Percentiles rank a stretch among this genome's conserved stretches.
These are phyloP conservation scores for Daldinia decipiens DNA, from an alignment of 495 filamentous ascomycete genomes.

Conservation along the genomic window DNA sequence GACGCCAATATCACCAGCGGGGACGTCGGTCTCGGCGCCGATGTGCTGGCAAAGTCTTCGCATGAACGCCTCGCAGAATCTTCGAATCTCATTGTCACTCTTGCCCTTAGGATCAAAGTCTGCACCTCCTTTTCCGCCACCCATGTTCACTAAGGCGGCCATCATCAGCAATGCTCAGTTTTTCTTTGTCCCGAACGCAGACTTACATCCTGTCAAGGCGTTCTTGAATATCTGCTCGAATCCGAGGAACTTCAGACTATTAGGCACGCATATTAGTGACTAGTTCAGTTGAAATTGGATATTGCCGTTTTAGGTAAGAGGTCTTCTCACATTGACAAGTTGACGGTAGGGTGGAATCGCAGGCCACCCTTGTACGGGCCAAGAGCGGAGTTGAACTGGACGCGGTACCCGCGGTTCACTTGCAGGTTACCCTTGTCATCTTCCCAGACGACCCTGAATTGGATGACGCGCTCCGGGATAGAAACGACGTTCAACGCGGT, in stretches of 20 bases:
- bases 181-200: neutral
- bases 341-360: slow-evolving; percentile 94
- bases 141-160: slow-evolving; percentile 80
- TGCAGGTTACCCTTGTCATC: slow-evolving; percentile 88
- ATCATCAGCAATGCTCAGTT: slow-evolving; percentile 41
- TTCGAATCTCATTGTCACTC: slow-evolving; percentile 95
- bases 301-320: neutral
- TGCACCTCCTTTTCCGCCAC: slow-evolving; percentile 96
- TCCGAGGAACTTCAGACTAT: slow-evolving; percentile 89
- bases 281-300: neutral
- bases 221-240: slow-evolving; percentile 99
- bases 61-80: slow-evolving; percentile 98
- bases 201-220: slow-evolving; percentile 93
- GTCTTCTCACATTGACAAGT: slow-evolving; percentile 77
- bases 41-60: slow-evolving; percentile 93
- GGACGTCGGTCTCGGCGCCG: slow-evolving; percentile 94
- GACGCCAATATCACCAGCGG: slow-evolving; percentile 95
- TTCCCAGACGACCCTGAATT: slow-evolving; percentile 98
- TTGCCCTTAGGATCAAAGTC: slow-evolving; percentile 99
- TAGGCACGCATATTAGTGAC: slow-evolving; percentile 34
- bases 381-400: slow-evolving; percentile 98
- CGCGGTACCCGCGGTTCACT: slow-evolving; percentile 96
- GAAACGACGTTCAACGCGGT: slow-evolving; percentile 88
- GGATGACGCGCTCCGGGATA: slow-evolving; percentile 94
- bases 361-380: slow-evolving; percentile 99